Base-by-base conservation (phyloP, 1,284 basidiomycete genomes). In the Trichosporon sp. region DNA sequence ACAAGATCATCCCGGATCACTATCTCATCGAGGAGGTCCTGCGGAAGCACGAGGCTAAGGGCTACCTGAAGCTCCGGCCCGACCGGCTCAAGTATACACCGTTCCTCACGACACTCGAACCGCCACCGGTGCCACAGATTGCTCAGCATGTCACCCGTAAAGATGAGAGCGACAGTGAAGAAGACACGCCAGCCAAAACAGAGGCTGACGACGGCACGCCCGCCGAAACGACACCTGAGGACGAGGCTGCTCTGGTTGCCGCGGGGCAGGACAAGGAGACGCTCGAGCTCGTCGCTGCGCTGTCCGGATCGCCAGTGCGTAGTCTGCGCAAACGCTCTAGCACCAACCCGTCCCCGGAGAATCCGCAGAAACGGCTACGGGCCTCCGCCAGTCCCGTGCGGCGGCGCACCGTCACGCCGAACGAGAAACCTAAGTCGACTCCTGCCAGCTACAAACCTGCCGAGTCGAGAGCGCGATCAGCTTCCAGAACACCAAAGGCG, bases 11-110 rank as follows among this genome's bases (percentile, higher is more conserved):
- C 32, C 91, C 98, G 65, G 86, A 86, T 66, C 93, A 91, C 87
- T 90, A 95, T 74, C 88, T 88, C 73, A 90, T 98, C 51, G 85
- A 87, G 7, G 86, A 86, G 48, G 91, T 91, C 79, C 77, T 98
- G 69, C 83, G 83, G 35, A 88, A 87, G 68, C 93, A 92, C 88
- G 90, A 92, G 75, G 84, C 85, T 21, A 98, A 96, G 83, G 91
- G 91, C 0, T 92, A 96, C 78, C 79, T 96, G 72, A 88, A 85
- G 77, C 87, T 99, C 67, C 89, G 89, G 74, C 90, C 94, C 0
- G 93, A 96, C 78, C 91, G 91, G 81, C 87, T 99, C 73, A 94
- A 94, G 79, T 99, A 97, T 92, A 95, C 91, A 73, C 96, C 96
- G 4, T 98, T 97, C 85, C 85, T 97, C 54, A 84, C 95, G 32